Evolutionary conservation across 805 yeast species (phyloP).

Genomic region (Kodamaea restingae): DNA sequence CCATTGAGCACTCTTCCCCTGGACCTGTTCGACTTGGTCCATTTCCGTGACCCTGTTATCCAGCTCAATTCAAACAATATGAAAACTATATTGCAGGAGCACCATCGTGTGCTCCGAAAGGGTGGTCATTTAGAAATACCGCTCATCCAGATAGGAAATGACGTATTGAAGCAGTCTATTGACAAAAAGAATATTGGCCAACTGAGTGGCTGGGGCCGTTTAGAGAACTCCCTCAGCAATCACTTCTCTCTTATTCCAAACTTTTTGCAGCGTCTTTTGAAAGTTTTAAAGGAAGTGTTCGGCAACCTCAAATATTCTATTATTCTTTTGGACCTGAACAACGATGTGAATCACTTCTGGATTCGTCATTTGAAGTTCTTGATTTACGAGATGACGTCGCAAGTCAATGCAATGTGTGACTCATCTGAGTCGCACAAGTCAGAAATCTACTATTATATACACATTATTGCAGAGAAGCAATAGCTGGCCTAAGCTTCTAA

Average conservation of each 20-base stretch:
- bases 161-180: constrained; percentile 9
- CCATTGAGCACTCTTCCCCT: constrained; percentile 9
- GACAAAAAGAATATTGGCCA: constrained; percentile 4
- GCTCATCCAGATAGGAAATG: constrained; percentile 13
- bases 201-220: constrained; percentile 7
- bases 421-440: constrained; percentile 14
- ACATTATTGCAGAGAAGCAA: constrained; percentile 25
- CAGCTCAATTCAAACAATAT: constrained; percentile 28
- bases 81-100: constrained; percentile 26
- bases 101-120: constrained; percentile 30
- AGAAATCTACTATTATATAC: constrained; percentile 20
- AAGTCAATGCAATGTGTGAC: constrained; percentile 21
- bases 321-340: constrained; percentile 25
- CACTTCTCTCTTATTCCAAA: constrained; percentile 24
- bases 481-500: constrained; percentile 1
- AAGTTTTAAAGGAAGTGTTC: constrained; percentile 23
- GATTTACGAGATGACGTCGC: constrained; percentile 32
- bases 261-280: constrained; percentile 20
- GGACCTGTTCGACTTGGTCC: constrained; percentile 30
- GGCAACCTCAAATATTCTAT: constrained; percentile 34
- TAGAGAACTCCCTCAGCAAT: constrained; percentile 9
- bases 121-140: constrained; percentile 38
- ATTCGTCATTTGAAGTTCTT: constrained; percentile 25
- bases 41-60: constrained; percentile 32
- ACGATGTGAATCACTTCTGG: constrained; percentile 29